phyloP scores from a whole-genome alignment of 352 stramenopile species.

The Phytophthora podocarpi region DNA sequence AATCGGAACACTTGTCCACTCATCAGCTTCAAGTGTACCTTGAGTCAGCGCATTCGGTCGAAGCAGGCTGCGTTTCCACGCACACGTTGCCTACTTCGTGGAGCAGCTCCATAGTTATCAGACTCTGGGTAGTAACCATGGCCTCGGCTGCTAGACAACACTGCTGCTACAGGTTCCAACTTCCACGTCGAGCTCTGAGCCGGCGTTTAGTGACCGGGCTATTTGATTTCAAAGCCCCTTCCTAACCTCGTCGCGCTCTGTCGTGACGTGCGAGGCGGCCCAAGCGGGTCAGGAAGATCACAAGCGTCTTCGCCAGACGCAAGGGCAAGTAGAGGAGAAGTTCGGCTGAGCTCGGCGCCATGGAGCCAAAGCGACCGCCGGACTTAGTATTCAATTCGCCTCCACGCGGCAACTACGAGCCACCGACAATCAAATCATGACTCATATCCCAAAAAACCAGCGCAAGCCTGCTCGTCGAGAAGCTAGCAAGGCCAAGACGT shows the following conservation, averaged over 20 bases:
- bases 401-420: not conserved
- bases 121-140: not conserved
- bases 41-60: too few species aligned
- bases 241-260: not conserved
- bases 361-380: too few species aligned
- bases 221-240: not conserved
- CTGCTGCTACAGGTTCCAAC: not conserved
- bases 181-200: not conserved
- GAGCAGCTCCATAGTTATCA: slow-evolving; percentile 1
- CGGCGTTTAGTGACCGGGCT: not conserved
- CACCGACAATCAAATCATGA: too few species aligned
- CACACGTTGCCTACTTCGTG: too few species aligned
- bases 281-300: slow-evolving; percentile 2
- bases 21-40: too few species aligned
- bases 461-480: not conserved
- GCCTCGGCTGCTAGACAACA: not conserved
- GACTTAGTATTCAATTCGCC: slow-evolving; percentile 15
- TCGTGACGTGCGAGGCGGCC: slow-evolving; percentile 1
- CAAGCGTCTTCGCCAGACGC: slow-evolving; percentile 5
- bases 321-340: too few species aligned
- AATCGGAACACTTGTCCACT: too few species aligned
- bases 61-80: too few species aligned
- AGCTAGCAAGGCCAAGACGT: not conserved
- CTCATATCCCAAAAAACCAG: not conserved
- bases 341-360: not conserved